Conservation (phyloP, 1,139 yeast species). For the Magnusiomyces magnusii region DNA sequence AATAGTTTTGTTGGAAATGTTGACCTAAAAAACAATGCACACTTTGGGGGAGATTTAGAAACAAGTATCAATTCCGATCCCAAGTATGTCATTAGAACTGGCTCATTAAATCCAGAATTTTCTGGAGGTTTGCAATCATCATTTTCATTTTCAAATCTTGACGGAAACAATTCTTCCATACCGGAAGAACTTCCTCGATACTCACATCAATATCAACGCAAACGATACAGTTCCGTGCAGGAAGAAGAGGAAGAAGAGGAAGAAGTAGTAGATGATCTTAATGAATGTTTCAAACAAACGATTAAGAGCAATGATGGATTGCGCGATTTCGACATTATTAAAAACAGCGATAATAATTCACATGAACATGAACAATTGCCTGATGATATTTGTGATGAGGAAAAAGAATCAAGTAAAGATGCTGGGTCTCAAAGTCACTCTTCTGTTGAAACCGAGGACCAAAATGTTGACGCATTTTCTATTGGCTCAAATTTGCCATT, state of each 20-base stretch:
- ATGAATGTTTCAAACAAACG: not conserved
- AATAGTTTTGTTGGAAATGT: not conserved
- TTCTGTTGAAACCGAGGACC: no score
- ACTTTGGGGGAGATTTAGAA: not conserved
- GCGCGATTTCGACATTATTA: not conserved
- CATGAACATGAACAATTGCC: no score
- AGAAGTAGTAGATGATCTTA: not conserved
- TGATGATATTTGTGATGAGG: no score
- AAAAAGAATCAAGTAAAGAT: no score
- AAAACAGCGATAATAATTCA: no score
- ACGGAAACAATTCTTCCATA: no score
- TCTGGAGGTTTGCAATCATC: not conserved
- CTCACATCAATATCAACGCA: not conserved
- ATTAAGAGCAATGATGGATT: not conserved
- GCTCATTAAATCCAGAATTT: not conserved
- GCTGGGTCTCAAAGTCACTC: no score
- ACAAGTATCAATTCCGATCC: not conserved
- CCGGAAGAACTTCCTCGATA: not conserved
- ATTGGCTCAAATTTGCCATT: no score
- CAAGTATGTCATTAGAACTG: not conserved
- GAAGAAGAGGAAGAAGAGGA: constrained; percentile 4
- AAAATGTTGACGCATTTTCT: no score
- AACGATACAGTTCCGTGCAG: not conserved
- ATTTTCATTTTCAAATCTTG: not conserved
- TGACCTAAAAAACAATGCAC: not conserved